Evolutionary conservation across 2,329 filamentous ascomycete genomes (phyloP).

Genomic region (Cercospora sp.): DNA sequence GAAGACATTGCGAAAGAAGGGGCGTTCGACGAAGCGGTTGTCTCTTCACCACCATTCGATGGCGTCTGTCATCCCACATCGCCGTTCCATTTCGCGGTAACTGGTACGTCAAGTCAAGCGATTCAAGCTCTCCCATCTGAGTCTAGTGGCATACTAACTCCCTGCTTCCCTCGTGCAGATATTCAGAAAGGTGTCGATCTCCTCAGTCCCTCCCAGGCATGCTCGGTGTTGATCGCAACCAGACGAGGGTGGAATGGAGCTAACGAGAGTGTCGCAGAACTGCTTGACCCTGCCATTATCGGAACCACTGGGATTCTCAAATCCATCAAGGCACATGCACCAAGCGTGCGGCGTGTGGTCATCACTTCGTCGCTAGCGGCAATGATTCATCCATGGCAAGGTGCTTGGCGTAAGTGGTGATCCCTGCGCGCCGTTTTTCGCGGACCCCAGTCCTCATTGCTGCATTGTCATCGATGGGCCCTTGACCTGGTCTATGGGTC

Average conservation of each 20-base stretch:
- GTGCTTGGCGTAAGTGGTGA: slow-evolving; percentile 5
- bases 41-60: slow-evolving; percentile 34
- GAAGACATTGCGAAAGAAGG: slow-evolving; percentile 27
- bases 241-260: background rate
- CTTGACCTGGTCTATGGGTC: background rate
- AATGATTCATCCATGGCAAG: slow-evolving; percentile 2
- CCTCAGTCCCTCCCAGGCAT: background rate
- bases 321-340: slow-evolving; percentile 6
- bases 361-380: slow-evolving; percentile 12
- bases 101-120: slow-evolving; percentile 37
- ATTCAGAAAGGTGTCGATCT: background rate
- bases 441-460: background rate
- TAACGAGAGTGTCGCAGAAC: background rate
- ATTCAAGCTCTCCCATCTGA: background rate
- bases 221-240: background rate
- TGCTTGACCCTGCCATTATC: slow-evolving; percentile 9
- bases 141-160: slow-evolving; percentile 34
- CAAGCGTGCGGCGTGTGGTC: slow-evolving; percentile 7
- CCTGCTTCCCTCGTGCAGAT: background rate
- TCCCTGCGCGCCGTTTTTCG: background rate
- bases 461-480: background rate
- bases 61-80: slow-evolving; percentile 51
- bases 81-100: slow-evolving; percentile 41
- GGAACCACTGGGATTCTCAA: slow-evolving; percentile 5
- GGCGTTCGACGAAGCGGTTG: slow-evolving; percentile 28